phyloP scores from a whole-genome alignment of 2,329 filamentous ascomycete genomes.

The Beauveria varroae region DNA sequence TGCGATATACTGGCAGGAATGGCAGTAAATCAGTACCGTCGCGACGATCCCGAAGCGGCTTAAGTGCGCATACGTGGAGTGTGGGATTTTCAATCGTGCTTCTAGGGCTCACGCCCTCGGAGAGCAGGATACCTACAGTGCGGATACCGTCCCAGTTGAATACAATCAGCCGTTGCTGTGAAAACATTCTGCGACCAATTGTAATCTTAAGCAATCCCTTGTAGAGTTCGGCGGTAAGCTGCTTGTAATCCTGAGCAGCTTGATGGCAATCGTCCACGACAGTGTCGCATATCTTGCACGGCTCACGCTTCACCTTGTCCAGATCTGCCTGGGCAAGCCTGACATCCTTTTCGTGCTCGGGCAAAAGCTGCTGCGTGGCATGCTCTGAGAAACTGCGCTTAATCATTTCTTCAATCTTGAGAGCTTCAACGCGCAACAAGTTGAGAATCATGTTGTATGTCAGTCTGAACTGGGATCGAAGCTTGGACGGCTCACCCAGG shows the following conservation, averaged over 20 bases:
- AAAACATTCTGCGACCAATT: conserved; percentile 72
- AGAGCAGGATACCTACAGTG: conserved; percentile 71
- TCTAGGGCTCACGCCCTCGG: conserved; percentile 64
- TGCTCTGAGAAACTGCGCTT: conserved; percentile 99
- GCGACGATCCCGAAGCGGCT: conserved; percentile 57
- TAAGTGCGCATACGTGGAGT: conserved; percentile 73
- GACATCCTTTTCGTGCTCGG: conserved; percentile 92
- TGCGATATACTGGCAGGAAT: conserved; percentile 65
- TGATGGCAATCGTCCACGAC: conserved; percentile 76
- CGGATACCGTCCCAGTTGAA: conserved; percentile 80
- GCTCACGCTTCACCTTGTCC: conserved; percentile 79
- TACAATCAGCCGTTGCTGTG: conserved; percentile 67
- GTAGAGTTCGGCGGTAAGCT: conserved; percentile 75
- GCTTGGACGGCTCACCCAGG: conserved; percentile 86
- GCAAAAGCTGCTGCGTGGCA: conserved; percentile 86
- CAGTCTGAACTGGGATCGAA: conserved; percentile 89
- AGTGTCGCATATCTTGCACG: conserved; percentile 73
- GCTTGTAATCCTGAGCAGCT: conserved; percentile 71
- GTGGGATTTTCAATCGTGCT: conserved; percentile 50
- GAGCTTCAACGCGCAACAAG: conserved; percentile 82
- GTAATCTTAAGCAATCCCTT: conserved; percentile 70
- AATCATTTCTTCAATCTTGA: conserved; percentile 99
- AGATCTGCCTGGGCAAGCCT: conserved; percentile 87
- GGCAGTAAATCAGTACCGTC: conserved; percentile 82
- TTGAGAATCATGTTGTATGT: conserved; percentile 99